These are phyloP conservation scores for Cystofilobasidium capitatum DNA, from an alignment of 768 basidiomycete genomes.

Conservation along the genomic window DNA sequence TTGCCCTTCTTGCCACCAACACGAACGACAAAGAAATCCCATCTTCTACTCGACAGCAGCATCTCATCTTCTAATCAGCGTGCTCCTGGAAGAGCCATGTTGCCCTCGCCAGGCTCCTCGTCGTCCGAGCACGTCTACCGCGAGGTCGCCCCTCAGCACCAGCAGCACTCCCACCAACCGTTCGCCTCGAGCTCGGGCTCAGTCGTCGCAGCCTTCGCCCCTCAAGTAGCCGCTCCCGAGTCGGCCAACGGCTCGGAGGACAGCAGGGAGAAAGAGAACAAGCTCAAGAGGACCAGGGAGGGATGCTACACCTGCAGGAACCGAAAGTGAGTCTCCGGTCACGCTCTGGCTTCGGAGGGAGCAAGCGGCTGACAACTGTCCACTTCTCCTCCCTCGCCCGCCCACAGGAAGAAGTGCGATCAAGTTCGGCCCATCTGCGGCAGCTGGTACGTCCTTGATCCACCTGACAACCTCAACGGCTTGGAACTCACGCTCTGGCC, in stretches of 20 bases:
- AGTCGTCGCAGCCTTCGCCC: neutral
- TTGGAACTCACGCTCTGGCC: neutral
- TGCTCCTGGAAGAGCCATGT: neutral
- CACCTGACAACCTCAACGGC: neutral
- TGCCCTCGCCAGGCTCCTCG: constrained; percentile 1
- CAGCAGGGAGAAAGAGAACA: neutral
- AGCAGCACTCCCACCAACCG: neutral
- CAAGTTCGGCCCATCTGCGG: constrained; percentile 17
- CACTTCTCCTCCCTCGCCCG: neutral
- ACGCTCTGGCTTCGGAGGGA: neutral
- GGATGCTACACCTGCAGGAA: constrained; percentile 8
- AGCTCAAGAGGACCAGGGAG: constrained; percentile 1
- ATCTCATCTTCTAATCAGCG: neutral
- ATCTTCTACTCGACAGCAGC: neutral
- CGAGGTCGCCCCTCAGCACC: neutral
- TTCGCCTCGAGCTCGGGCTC: neutral
- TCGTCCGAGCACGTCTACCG: neutral
- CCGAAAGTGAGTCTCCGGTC: neutral
- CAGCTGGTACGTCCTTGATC: constrained; percentile 12
- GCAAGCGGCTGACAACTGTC: neutral
- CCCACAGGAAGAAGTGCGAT: constrained; percentile 18
- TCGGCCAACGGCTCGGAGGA: constrained; percentile 4
- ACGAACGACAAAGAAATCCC: too few relatives aligned
- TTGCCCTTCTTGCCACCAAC: too few relatives aligned
- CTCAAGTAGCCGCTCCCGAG: neutral